Percentiles rank a stretch among this genome's conserved stretches.
These are phyloP conservation scores for Thalassiosira livingstoniorum DNA, from an alignment of 352 stramenopile species.

Conservation along the genomic window DNA sequence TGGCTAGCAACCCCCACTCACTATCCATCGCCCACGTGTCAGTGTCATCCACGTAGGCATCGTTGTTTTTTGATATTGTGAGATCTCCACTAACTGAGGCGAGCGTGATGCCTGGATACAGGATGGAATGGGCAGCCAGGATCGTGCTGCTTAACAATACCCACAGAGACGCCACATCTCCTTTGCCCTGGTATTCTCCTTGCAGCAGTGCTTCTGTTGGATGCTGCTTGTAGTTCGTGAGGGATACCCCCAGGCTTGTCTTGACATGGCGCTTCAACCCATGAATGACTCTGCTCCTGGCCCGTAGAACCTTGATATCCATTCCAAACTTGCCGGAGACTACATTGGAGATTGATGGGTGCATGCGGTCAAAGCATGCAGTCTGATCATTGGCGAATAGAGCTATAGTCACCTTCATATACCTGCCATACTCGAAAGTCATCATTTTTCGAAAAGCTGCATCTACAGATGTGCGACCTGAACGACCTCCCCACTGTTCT, in stretches of 20 bases:
- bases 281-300: neutral
- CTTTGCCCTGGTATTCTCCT: slow-evolving; percentile 7
- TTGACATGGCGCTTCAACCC: neutral
- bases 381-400: slow-evolving; percentile 6
- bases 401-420: slow-evolving; percentile 29
- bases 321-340: neutral
- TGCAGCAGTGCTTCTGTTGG: neutral
- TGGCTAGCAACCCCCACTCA: too few species aligned
- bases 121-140: neutral
- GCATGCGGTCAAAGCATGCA: slow-evolving; percentile 22
- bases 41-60: slow-evolving; percentile 3
- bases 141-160: neutral
- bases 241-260: neutral
- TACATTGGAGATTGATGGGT: neutral
- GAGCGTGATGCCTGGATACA: neutral
- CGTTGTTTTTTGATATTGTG: neutral
- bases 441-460: slow-evolving; percentile 25
- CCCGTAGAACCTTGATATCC: neutral
- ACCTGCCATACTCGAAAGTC: slow-evolving; percentile 15
- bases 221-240: neutral
- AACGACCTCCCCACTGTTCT: slow-evolving; percentile 13
- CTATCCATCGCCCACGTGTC: neutral
- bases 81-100: neutral
- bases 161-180: slow-evolving; percentile 2
- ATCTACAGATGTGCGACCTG: slow-evolving; percentile 21